Base-by-base conservation (phyloP, 805 yeast genomes). In the Isabelozyma rhagii region DNA sequence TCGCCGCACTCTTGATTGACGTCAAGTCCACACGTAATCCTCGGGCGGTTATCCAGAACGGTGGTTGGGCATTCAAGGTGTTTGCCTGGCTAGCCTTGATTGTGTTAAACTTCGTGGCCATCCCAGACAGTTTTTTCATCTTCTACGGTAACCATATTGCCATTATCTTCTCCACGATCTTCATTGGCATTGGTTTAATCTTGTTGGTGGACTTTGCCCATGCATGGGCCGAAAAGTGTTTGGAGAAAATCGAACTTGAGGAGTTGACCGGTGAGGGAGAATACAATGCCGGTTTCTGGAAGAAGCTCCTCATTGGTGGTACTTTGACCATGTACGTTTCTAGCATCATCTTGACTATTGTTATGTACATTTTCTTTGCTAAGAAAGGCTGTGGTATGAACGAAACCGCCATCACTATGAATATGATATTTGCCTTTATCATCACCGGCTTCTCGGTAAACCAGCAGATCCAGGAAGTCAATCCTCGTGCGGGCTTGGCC, bases 161-260 rank as follows among this genome's bases (percentile, higher is more conserved):
- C 5, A 86, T 92, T 29, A 69, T 90, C 5, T 85, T 90, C 58
- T 89, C 97, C 42, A 87, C 93, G 3, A 62, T 91, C 4, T 94
- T 94, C 69, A 80, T 93, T 38, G 84, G 94, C 13, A 89, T 94
- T 52, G 99, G 99, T 1, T 78, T 94, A 50, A 87, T 96, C 11
- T 74, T 94, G 45, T 73, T 94, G 45, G 97, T 94, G 31, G 99
- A 94, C 67, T 94, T 90, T 76, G 98, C 99, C 4, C 98, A 94
- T 68, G 93, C 93, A 57, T 94, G 97, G 97, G 97, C 98, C 0
- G 99, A 94, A 60, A 88, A 87, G 7, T 94, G 99, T 66, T 78
- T 94, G 47, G 91, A 86, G 55, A 88, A 90, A 59, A 89, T 94
- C 41, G 98, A 94, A 63, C 83, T 85, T 59, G 93, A 87, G 50